Conservation (phyloP, 1,284 basidiomycete genomes). For the Tranzscheliella williamsii region DNA sequence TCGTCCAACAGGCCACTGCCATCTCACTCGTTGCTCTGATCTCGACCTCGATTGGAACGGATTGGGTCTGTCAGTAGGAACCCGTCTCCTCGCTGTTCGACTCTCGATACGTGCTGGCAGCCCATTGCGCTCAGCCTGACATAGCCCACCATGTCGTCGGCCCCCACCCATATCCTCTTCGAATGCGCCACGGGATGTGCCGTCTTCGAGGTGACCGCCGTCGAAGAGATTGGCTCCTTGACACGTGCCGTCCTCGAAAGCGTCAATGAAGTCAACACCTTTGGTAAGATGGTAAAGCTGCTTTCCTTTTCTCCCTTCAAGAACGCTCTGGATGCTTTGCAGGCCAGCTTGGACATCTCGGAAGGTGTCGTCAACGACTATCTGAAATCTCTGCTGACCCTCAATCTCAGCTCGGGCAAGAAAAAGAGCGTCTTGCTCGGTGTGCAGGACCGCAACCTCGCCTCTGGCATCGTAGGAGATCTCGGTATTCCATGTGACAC, state of each 20-base stretch:
- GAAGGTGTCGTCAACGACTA: conserved; percentile 90
- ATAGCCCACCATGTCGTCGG: conserved; percentile 50
- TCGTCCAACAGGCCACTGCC: too few relatives aligned
- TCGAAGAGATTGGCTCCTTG: conserved; percentile 85
- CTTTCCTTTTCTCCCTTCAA: conserved; percentile 94
- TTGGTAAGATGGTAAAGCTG: conserved; percentile 90
- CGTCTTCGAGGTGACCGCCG: conserved; percentile 84
- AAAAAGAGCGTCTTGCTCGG: conserved; percentile 78
- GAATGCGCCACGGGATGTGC: conserved; percentile 95
- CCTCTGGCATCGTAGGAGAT: conserved; percentile 77
- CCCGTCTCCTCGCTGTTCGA: too few relatives aligned
- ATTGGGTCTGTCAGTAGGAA: too few relatives aligned
- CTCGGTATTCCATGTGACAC: conserved; percentile 81
- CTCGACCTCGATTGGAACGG: too few relatives aligned
- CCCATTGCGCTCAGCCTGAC: neutral
- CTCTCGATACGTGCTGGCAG: too few relatives aligned
- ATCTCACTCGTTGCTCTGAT: too few relatives aligned
- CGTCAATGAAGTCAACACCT: conserved; percentile 76
- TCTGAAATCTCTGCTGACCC: conserved; percentile 81
- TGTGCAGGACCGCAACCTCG: conserved; percentile 80
- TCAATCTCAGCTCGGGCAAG: conserved; percentile 80
- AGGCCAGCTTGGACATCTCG: conserved; percentile 94
- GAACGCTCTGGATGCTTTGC: conserved; percentile 89
- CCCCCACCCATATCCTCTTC: conserved; percentile 77
- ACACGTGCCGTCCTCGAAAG: conserved; percentile 78